phyloP scores from a whole-genome alignment of 306 rosid species.

The Mimosa bimucronata region DNA sequence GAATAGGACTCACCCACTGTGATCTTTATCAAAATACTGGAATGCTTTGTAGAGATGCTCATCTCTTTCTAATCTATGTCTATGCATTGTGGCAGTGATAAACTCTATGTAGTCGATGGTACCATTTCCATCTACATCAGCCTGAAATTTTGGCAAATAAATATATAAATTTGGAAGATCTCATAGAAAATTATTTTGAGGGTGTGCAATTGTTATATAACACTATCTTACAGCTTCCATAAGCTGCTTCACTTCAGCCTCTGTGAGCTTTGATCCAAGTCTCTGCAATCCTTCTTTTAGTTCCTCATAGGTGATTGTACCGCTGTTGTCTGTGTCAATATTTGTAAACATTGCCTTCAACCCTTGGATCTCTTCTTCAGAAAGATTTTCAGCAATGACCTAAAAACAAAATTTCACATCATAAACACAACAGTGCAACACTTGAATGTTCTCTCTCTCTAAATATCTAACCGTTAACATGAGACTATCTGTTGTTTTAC shows the following conservation, averaged over 20 bases:
- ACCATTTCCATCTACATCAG: conserved; percentile 94
- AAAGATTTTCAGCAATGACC: conserved; percentile 94
- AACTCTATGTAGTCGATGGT: conserved; percentile 88
- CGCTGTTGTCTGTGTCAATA: conserved; percentile 86
- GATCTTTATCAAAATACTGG: conserved; percentile 85
- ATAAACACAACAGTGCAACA: neutral
- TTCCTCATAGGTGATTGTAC: conserved; percentile 90
- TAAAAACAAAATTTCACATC: conserved; percentile 28
- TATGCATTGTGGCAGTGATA: conserved; percentile 94
- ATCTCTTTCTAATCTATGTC: conserved; percentile 86
- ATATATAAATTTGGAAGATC: neutral
- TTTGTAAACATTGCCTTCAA: conserved; percentile 87
- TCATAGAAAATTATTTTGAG: neutral
- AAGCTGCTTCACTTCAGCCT: conserved; percentile 84
- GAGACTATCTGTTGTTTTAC: neutral
- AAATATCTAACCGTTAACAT: conserved; percentile 1
- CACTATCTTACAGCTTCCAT: conserved; percentile 84
- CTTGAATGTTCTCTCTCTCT: neutral
- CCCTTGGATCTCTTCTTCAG: conserved; percentile 91
- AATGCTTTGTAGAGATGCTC: conserved; percentile 86
- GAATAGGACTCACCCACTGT: conserved; percentile 67
- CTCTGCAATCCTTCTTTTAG: conserved; percentile 82
- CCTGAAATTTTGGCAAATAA: conserved; percentile 49
- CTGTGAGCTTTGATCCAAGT: conserved; percentile 88
- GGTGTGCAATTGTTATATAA: neutral